These are phyloP conservation scores for Penicillium desertorum DNA, from an alignment of 495 filamentous ascomycete genomes.

Conservation along the genomic window DNA sequence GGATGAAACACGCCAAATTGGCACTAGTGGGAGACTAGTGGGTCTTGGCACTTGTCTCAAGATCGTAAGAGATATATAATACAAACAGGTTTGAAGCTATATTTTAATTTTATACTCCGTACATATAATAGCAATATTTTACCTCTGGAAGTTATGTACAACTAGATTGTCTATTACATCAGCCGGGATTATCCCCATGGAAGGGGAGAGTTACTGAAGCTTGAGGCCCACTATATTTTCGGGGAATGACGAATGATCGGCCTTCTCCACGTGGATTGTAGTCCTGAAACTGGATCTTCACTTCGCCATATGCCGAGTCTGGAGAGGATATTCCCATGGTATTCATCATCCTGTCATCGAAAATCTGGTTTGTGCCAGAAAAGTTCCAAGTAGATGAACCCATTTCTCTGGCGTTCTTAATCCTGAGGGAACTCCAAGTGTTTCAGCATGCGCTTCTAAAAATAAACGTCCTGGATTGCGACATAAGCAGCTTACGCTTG, in stretches of 20 bases:
- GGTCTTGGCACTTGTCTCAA: conserved; percentile 11
- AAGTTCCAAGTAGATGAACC: conserved; percentile 9
- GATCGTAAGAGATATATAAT: not conserved
- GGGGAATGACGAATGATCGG: conserved; percentile 12
- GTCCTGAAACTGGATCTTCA: conserved; percentile 20
- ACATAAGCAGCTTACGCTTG: not conserved
- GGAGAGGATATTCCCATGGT: conserved; percentile 3
- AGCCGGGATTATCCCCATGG: too few species aligned
- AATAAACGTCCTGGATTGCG: not conserved
- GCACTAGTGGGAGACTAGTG: conserved; percentile 23
- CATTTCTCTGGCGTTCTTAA: not conserved
- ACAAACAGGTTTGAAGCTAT: too few species aligned
- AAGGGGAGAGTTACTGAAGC: not conserved
- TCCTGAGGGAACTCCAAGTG: not conserved
- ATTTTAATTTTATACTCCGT: too few species aligned
- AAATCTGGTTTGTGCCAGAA: not conserved
- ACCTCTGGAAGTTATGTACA: too few species aligned
- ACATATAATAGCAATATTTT: too few species aligned
- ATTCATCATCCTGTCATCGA: not conserved
- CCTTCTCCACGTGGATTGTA: conserved; percentile 20
- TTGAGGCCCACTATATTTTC: conserved; percentile 2
- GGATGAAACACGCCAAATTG: conserved; percentile 30
- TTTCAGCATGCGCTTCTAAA: conserved; percentile 9
- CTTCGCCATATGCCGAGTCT: not conserved
- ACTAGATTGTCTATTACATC: too few species aligned